A percentile compares a stretch with the other conserved stretches of the same genome.
These are phyloP conservation scores for Yamadazyma ubonensis DNA, from an alignment of 805 yeast genomes.

Conservation along the genomic window DNA sequence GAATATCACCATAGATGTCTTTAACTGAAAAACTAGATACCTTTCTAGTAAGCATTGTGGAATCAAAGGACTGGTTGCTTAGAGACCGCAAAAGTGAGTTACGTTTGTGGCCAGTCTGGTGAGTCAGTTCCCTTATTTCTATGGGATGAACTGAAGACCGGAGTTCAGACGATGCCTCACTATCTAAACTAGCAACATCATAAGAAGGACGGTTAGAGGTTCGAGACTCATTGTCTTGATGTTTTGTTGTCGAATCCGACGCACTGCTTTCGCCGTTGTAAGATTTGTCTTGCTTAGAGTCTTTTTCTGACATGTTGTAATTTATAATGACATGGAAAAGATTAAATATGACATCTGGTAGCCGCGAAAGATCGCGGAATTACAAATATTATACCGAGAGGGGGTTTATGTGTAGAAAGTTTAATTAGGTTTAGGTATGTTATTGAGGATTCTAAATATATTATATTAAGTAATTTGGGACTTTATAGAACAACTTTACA, in stretches of 20 bases:
- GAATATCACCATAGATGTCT: slow-evolving; percentile 42
- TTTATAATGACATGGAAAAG: neutral
- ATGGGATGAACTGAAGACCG: neutral
- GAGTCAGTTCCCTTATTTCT: neutral
- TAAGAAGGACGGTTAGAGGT: neutral
- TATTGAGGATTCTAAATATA: too few relatives aligned
- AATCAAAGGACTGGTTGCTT: slow-evolving; percentile 11
- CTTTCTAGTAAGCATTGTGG: slow-evolving; percentile 1
- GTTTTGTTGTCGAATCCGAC: neutral
- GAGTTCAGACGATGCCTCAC: slow-evolving; percentile 1
- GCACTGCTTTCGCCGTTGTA: neutral
- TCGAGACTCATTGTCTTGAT: neutral
- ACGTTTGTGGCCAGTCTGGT: neutral
- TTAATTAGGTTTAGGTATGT: neutral
- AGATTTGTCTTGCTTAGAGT: neutral
- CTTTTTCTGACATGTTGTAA: neutral
- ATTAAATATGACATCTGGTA: neutral
- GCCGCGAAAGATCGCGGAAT: neutral
- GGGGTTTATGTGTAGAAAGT: neutral
- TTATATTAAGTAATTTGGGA: too few relatives aligned
- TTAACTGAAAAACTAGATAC: slow-evolving; percentile 23
- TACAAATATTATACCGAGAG: neutral
- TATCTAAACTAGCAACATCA: slow-evolving; percentile 9
- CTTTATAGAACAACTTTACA: too few relatives aligned
- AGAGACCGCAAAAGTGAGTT: neutral